These are phyloP conservation scores for Cladosporium sp. DNA, from an alignment of 2,329 filamentous ascomycete species.

Conservation along the genomic window DNA sequence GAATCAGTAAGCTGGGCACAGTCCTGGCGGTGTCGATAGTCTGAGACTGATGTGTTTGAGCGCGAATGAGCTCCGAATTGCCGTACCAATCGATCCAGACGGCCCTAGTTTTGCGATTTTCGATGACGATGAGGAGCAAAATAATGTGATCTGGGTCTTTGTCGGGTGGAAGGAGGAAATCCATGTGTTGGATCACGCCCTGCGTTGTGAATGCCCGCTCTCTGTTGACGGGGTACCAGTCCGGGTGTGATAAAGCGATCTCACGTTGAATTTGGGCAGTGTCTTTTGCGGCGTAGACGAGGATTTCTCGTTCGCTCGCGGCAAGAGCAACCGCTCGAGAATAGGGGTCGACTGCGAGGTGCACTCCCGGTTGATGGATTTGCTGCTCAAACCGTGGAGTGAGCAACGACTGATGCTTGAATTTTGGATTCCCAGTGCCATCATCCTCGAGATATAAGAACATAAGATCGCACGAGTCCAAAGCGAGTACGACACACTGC, in stretches of 20 bases:
- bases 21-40: constrained; percentile 20
- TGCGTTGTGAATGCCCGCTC: constrained; percentile 49
- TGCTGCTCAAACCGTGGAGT: constrained; percentile 51
- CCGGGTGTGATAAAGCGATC: constrained; percentile 42
- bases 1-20: constrained; percentile 37
- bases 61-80: constrained; percentile 17
- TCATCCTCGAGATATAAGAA: constrained; percentile 65
- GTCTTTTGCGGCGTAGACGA: constrained; percentile 65
- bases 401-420: constrained; percentile 58
- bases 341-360: constrained; percentile 75
- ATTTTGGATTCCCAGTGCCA: constrained; percentile 49
- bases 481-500: constrained; percentile 72
- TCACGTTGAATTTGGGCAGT: constrained; percentile 45
- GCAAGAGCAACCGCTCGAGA: constrained; percentile 62
- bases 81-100: constrained; percentile 30
- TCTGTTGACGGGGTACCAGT: constrained; percentile 57
- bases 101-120: constrained; percentile 40
- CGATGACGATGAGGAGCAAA: constrained; percentile 60
- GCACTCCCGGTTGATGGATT: constrained; percentile 54
- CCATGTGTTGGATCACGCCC: constrained; percentile 78
- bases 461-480: constrained; percentile 68
- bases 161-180: constrained; percentile 71
- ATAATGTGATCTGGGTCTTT: constrained; percentile 65
- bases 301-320: constrained; percentile 65
- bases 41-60: constrained; percentile 23